These are phyloP conservation scores for Fusarium chaquense DNA, from an alignment of 2,329 filamentous ascomycete genomes.

Conservation along the genomic window DNA sequence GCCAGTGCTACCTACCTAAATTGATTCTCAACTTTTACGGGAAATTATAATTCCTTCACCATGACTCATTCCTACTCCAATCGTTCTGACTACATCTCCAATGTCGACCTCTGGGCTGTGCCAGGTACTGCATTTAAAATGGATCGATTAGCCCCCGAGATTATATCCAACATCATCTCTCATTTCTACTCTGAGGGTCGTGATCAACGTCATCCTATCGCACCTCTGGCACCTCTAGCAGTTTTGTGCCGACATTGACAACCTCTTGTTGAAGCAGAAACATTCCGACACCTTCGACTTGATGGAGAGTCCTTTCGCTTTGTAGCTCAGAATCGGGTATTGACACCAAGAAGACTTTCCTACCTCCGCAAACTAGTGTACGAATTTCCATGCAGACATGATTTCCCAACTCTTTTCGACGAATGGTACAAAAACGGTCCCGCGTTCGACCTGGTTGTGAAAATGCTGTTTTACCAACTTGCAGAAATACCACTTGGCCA, in stretches of 20 bases:
- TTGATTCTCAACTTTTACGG: not conserved
- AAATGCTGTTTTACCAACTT: not conserved
- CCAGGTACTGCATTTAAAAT: not conserved
- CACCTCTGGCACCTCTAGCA: not conserved
- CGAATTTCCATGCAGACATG: not conserved
- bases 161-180: constrained; percentile 6
- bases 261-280: not conserved
- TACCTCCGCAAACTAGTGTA: not conserved
- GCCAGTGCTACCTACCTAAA: not conserved
- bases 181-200: not conserved
- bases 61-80: not conserved
- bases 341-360: constrained; percentile 2
- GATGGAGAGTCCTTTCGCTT: not conserved
- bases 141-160: constrained; percentile 5
- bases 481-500: not conserved
- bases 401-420: not conserved
- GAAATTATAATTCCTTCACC: not conserved
- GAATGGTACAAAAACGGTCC: not conserved
- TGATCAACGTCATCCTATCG: not conserved
- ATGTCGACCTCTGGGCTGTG: not conserved
- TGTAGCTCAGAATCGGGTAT: not conserved
- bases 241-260: not conserved
- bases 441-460: not conserved
- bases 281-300: constrained; percentile 1
- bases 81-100: not conserved